Base-by-base conservation (phyloP, 148 eudicot genomes). In the Rheum nobile region DNA sequence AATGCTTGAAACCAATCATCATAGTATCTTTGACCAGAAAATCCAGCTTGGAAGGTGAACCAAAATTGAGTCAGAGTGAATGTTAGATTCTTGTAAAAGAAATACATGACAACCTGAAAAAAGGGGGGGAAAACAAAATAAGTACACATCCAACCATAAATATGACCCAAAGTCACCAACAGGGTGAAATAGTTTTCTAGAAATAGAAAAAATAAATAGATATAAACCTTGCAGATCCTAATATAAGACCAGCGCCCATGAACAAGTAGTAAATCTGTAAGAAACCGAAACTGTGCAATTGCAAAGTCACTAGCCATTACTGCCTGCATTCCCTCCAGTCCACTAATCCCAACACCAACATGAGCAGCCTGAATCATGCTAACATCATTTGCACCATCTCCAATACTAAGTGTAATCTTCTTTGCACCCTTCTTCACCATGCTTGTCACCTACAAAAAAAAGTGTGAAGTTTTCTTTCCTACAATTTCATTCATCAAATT, bases 221-320 rank as follows among this genome's bases (percentile, higher is more conserved):
- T 74, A 74, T 71, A 72, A 77, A 91, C 98, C 97, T 95, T 95
- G 96, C 91, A 89, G 79, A 95, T 82, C 81, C 98, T 90, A 65
- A 87, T 86, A 82, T 95, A 95, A 24, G 97, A 91, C 98, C 97
- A 95, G 48, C 98, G 86, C 61, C 98, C 98, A 85, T 95, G 98
- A 57, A 95, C 97, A 77, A 95, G 98, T 54, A 95, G 91, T 75
- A 95, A 80, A 76, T 95, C 97, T 12, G 97, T 91, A 37, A 95
- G 89, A 81, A 89, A 95, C 31, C 97, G 93, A 72, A 95, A 95
- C 84, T 95, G 98, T 52, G 96, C 98, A 77, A 95, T 95, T 72
- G 98, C 98, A 80, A 95, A 95, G 84, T 95, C 98, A 82, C 97
- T 91, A 59, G 98, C 98, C 98, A 95, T 91, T 47, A 95, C 98